A percentile compares a stretch with the other conserved stretches of the same genome.
These are phyloP conservation scores for Didymella lethalis DNA, from an alignment of 2,329 filamentous ascomycete species.

Conservation along the genomic window DNA sequence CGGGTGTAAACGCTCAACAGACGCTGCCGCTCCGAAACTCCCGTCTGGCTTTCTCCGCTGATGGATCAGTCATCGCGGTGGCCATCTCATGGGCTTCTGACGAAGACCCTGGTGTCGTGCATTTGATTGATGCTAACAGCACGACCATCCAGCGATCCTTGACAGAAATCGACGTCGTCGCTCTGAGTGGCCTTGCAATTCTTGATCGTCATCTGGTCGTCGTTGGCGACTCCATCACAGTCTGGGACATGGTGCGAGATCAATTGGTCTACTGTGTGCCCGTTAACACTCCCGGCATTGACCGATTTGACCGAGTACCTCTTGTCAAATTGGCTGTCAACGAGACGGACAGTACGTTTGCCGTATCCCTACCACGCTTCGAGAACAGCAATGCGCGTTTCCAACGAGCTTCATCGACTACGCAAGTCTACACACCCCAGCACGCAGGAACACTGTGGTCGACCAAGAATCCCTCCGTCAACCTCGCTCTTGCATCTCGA, in stretches of 20 bases:
- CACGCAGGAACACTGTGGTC: slow-evolving; percentile 67
- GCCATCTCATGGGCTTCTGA: slow-evolving; percentile 45
- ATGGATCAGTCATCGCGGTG: slow-evolving; percentile 48
- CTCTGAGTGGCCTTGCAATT: slow-evolving; percentile 73
- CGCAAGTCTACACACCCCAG: slow-evolving; percentile 73
- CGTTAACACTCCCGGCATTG: slow-evolving; percentile 53
- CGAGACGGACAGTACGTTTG: slow-evolving; percentile 57
- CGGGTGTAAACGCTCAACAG: slow-evolving; percentile 27
- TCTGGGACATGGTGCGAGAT: slow-evolving; percentile 87
- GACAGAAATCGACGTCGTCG: slow-evolving; percentile 70
- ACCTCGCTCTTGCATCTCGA: slow-evolving; percentile 72
- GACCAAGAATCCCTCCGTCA: slow-evolving; percentile 62
- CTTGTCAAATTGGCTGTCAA: slow-evolving; percentile 74
- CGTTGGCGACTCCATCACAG: slow-evolving; percentile 74
- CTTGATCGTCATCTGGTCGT: slow-evolving; percentile 77
- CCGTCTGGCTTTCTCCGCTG: slow-evolving; percentile 73
- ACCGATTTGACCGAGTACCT: slow-evolving; percentile 52
- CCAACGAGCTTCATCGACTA: slow-evolving; percentile 51
- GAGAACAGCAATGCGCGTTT: slow-evolving; percentile 51
- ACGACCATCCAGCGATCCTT: slow-evolving; percentile 73
- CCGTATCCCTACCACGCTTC: slow-evolving; percentile 47
- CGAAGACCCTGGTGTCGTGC: slow-evolving; percentile 67
- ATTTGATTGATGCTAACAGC: slow-evolving; percentile 77
- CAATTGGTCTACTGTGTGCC: slow-evolving; percentile 72
- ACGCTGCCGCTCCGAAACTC: slow-evolving; percentile 60